Evolutionary conservation across 2,329 filamentous ascomycete genomes (phyloP).

Genomic region (Diaporthe caulivora): DNA sequence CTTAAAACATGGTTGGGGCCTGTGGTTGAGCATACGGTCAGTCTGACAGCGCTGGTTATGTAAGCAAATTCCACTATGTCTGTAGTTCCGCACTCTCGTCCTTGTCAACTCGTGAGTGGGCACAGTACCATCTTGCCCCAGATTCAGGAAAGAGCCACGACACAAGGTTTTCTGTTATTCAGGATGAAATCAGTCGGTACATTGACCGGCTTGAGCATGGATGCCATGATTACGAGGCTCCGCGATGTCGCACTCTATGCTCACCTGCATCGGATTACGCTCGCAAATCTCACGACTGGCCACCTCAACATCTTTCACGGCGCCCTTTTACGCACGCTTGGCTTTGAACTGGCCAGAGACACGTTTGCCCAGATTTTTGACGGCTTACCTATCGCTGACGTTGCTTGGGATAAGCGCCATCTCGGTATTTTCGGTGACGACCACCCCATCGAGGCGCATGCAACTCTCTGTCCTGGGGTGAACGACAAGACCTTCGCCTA

Average conservation of each 20-base stretch:
- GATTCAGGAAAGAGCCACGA: conserved; percentile 1
- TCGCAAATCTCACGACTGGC: conserved; percentile 10
- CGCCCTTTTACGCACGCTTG: conserved; percentile 19
- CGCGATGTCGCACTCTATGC: conserved; percentile 14
- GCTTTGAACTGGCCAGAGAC: not conserved
- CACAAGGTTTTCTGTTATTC: not conserved
- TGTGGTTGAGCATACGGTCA: no score
- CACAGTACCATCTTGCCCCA: not conserved
- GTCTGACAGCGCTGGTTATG: not conserved
- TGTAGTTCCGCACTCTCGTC: not conserved
- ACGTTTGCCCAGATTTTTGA: conserved; percentile 31
- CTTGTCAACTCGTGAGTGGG: not conserved
- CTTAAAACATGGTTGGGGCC: no score
- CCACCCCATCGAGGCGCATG: conserved; percentile 30
- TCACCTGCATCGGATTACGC: conserved; percentile 21
- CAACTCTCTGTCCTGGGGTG: conserved; percentile 33
- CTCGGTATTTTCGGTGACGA: conserved; percentile 6
- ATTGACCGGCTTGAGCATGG: conserved; percentile 19
- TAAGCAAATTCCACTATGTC: not conserved
- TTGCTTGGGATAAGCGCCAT: conserved; percentile 16
- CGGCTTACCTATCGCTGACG: conserved; percentile 18
- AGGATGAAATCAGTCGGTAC: conserved; percentile 2
- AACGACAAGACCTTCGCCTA: conserved; percentile 26
- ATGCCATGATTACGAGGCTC: conserved; percentile 6
- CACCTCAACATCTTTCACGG: conserved; percentile 13